Evolutionary conservation across 2,329 filamentous ascomycete genomes (phyloP), one percentile per base, ranked within the genome.

Genomic region (Ilyonectria sp.): DNA sequence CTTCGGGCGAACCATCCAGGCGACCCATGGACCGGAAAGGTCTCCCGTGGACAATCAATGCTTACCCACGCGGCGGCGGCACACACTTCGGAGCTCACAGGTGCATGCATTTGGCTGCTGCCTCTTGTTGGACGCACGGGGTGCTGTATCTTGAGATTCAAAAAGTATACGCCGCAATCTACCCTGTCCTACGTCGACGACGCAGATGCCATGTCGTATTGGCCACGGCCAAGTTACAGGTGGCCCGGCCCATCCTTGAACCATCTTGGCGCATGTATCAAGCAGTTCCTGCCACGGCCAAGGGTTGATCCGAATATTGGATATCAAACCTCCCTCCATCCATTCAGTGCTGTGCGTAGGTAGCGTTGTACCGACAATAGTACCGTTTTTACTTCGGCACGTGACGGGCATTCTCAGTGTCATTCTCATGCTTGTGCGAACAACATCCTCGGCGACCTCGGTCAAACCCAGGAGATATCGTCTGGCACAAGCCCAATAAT

Each of bases 131-230:
- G 53, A 53, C 35, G 57, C 61, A 65, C 63, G 19, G 57, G 52
- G 67, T 68, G 68, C 70, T 69, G 72, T 71, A 75, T 75, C 65
- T 74, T 66, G 56, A n/a, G 56, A 64, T 66, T 63, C 67, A 56
- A 67, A 58, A 62, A 69, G 57, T 54, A 64, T 62, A 67, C 64
- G 66, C 62, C 68, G 55, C 61, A 69, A 63, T 60, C 54, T 65
- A 58, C 50, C 49, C 63, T 71, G 65, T 69, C 62, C 56, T 53
- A 72, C 72, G 46, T 67, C 65, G 73, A 71, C 66, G 68, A 69
- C 55, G 63, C 74, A 72, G 64, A 65, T 67, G 60, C 17, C 70
- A 69, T 75, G 74, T 65, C 54, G 72, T 72, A 71, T 67, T 63
- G 53, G 50, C 58, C 59, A 68, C 58, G 52, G 31, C 17, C 49